A percentile compares a stretch with the other conserved stretches of the same genome.
These are phyloP conservation scores for Alliaria petiolata DNA, from an alignment of 345 rosid species.

Conservation along the genomic window DNA sequence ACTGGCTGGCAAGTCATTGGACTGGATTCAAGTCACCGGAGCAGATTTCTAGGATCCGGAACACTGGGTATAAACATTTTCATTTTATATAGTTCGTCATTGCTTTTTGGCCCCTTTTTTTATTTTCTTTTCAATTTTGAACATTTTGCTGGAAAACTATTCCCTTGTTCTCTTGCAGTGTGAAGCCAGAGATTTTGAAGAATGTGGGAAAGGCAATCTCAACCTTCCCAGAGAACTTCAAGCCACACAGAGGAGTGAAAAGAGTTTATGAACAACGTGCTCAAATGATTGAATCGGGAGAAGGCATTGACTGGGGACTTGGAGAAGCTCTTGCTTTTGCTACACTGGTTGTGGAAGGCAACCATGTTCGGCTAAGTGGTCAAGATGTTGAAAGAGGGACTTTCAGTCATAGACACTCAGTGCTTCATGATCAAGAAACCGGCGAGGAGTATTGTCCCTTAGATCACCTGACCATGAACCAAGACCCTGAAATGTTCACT, in stretches of 20 bases:
- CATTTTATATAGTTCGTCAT: neutral
- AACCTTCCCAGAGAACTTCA: constrained; percentile 56
- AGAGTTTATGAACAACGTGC: constrained; percentile 70
- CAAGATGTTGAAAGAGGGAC: constrained; percentile 94
- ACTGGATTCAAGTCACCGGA: constrained; percentile 76
- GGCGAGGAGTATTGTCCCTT: constrained; percentile 69
- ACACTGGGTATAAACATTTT: constrained; percentile 53
- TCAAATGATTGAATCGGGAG: constrained; percentile 68
- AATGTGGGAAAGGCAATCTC: constrained; percentile 69
- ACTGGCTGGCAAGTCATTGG: constrained; percentile 83
- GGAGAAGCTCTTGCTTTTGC: constrained; percentile 81
- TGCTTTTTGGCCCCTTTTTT: neutral
- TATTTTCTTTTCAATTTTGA: neutral
- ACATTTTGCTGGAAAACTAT: neutral
- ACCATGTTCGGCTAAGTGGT: constrained; percentile 80
- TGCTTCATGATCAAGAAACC: constrained; percentile 72
- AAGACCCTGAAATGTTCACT: constrained; percentile 73
- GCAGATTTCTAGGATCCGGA: constrained; percentile 63
- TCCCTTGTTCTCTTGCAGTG: constrained; percentile 40
- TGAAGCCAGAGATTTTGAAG: constrained; percentile 69
- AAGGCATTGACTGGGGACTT: constrained; percentile 78
- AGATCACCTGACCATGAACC: constrained; percentile 55
- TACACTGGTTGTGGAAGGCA: constrained; percentile 72
- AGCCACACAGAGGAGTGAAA: constrained; percentile 74
- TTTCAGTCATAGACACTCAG: constrained; percentile 72